A percentile compares a stretch with the other conserved stretches of the same genome.
Conservation (phyloP, 208 protist genomes). For the Leishmania guyanensis region DNA sequence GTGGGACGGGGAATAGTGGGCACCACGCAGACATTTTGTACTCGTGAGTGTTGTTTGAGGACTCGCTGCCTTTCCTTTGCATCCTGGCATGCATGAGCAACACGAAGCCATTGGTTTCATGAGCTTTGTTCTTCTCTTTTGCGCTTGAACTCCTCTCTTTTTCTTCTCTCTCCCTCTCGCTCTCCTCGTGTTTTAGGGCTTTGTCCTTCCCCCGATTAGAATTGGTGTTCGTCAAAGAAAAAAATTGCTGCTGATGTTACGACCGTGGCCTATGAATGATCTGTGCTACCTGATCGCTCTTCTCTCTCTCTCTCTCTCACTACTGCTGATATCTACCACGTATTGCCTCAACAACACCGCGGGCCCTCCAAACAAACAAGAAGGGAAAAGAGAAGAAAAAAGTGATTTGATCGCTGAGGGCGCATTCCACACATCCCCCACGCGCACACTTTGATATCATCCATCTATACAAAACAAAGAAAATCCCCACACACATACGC, state of each 20-base stretch:
- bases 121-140: background rate
- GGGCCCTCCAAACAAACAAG: background rate
- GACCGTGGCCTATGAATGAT: background rate
- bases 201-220: background rate
- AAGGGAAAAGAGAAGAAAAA: background rate
- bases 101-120: background rate
- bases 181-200: background rate
- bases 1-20: background rate
- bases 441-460: background rate
- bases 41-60: background rate
- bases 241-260: background rate
- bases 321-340: background rate
- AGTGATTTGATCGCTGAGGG: background rate
- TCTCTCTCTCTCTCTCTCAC: conserved; percentile 8
- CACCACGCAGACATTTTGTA: background rate
- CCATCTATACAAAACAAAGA: background rate
- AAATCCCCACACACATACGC: background rate
- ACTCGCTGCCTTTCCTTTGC: background rate
- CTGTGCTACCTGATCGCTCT: background rate
- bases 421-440: too few species aligned
- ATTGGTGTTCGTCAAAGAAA: background rate
- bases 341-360: background rate
- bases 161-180: background rate
- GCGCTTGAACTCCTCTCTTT: background rate
- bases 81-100: too few species aligned